Evolutionary conservation across 129 eudicot species (phyloP), one percentile per base, ranked within the genome.

Genomic region (Chrysanthemum makinoi): DNA sequence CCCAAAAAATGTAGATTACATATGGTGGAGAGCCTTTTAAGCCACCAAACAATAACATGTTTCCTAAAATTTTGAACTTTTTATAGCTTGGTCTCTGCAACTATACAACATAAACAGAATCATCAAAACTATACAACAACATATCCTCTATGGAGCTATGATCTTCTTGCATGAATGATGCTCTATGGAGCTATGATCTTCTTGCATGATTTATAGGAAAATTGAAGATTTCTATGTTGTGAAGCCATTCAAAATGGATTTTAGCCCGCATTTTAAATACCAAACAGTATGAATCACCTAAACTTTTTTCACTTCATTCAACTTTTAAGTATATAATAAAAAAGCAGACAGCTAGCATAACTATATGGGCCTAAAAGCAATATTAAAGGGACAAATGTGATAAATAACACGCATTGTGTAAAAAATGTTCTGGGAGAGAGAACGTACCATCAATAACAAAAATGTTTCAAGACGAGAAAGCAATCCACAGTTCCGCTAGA

Each of bases 221-320:
- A 18, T 39, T 12, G 43, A 12, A 46, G 2, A 17, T 66, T 66
- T 43, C 9, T 24, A 19, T 66, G 33, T 66, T 51, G 55, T 7
- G 20, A 20, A 20, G 20, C 20, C 20, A 20, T 20, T 20, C 20
- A 20, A 20, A 20, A 20, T 20, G 20, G 20, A 20, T 20, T 20
- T 20, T 20, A n/a, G 99, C 97, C 99, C 87, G 72, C 70, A 65
- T 70, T 69, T 51, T 20, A 20, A 20, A 20, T 20, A 20, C 20
- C 20, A 20, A 20, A 20, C 20, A 20, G 20, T 20, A 20, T 12
- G 12, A 64, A 50, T 14, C 46, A 2, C 39, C 35, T 66, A 57
- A 75, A 75, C 17, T 56, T 54, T 55, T 33, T 28, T 33, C 13
- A 52, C 19, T 17, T 62, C 15, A 24, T 30, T 39, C 30, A 53